Evolutionary conservation across 2,329 filamentous ascomycete genomes (phyloP).

Genomic region (Penicillium psychrosexuale): DNA sequence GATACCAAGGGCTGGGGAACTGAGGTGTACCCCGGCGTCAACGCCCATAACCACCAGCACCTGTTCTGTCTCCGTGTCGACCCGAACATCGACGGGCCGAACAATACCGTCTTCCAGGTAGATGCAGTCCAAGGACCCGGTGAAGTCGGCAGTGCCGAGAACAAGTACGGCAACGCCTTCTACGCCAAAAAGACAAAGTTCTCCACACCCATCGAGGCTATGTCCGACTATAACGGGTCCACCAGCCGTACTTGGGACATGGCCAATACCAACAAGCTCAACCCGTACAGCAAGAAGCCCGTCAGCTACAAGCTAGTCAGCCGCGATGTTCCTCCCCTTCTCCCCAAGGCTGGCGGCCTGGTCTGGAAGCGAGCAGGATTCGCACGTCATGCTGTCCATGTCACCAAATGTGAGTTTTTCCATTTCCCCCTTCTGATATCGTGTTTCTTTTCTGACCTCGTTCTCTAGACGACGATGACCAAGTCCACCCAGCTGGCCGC

Average conservation of each 20-base stretch:
- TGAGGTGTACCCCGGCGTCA: conserved; percentile 85
- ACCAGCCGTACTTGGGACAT: conserved; percentile 89
- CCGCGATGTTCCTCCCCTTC: conserved; percentile 71
- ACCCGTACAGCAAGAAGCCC: conserved; percentile 81
- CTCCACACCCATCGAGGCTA: conserved; percentile 63
- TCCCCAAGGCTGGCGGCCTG: conserved; percentile 76
- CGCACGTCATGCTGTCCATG: conserved; percentile 79
- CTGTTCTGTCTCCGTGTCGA: conserved; percentile 88
- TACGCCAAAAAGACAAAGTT: conserved; percentile 80
- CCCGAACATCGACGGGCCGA: conserved; percentile 78
- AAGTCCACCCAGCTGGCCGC: conserved; percentile 79
- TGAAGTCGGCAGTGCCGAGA: conserved; percentile 75
- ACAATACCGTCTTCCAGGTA: conserved; percentile 81
- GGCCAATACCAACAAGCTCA: conserved; percentile 76
- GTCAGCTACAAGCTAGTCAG: conserved; percentile 86
- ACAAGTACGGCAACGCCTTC: conserved; percentile 88
- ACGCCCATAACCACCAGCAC: conserved; percentile 95
- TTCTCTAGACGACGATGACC: conserved; percentile 66
- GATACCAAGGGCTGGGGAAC: conserved; percentile 86
- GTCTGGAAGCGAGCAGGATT: conserved; percentile 91
- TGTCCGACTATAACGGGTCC: conserved; percentile 75
- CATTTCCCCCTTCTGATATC: background rate
- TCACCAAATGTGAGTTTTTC: conserved; percentile 72
- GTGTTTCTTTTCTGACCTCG: conserved; percentile 4
- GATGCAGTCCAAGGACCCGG: conserved; percentile 70